phyloP scores from a whole-genome alignment of 75 land plant species.

The Selaginella tamariscina region DNA sequence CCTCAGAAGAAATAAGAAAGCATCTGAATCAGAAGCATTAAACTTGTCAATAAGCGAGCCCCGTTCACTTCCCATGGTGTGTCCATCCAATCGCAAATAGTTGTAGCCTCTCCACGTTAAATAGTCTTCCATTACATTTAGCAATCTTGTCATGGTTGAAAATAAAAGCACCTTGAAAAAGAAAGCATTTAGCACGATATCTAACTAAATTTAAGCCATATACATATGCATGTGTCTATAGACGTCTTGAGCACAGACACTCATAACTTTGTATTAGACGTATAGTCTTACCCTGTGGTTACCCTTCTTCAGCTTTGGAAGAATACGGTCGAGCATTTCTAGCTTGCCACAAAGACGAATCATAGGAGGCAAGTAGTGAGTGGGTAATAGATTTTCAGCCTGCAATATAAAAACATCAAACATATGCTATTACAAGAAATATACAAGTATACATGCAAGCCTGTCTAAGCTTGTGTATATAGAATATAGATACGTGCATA shows the following conservation, averaged over 20 bases:
- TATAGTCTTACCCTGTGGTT: conserved; percentile 69
- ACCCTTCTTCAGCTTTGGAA: conserved; percentile 87
- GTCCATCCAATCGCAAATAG: conserved; percentile 94
- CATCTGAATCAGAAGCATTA: conserved; percentile 68
- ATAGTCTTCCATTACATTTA: conserved; percentile 98
- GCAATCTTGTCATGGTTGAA: conserved; percentile 95
- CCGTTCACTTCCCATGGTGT: conserved; percentile 85
- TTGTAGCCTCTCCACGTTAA: conserved; percentile 59
- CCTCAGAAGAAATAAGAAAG: conserved; percentile 89
- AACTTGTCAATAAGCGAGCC: conserved; percentile 89
- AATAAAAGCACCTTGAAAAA: conserved; percentile 74
- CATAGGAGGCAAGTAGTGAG: conserved; percentile 75
- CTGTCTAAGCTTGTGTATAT: too few relatives aligned
- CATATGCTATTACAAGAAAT: not conserved
- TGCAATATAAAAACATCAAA: conserved; percentile 22
- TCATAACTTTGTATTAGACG: not conserved
- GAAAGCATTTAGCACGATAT: too few relatives aligned
- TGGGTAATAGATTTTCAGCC: conserved; percentile 71
- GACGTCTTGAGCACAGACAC: not conserved
- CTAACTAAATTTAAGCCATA: too few relatives aligned
- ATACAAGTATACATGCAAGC: too few relatives aligned
- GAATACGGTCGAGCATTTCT: conserved; percentile 84
- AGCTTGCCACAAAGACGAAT: conserved; percentile 95
- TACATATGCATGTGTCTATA: not conserved
- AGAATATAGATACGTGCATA: not conserved